Evolutionary conservation across 176 grass and related monocot genomes (phyloP).

Genomic region (Bromus sterilis): DNA sequence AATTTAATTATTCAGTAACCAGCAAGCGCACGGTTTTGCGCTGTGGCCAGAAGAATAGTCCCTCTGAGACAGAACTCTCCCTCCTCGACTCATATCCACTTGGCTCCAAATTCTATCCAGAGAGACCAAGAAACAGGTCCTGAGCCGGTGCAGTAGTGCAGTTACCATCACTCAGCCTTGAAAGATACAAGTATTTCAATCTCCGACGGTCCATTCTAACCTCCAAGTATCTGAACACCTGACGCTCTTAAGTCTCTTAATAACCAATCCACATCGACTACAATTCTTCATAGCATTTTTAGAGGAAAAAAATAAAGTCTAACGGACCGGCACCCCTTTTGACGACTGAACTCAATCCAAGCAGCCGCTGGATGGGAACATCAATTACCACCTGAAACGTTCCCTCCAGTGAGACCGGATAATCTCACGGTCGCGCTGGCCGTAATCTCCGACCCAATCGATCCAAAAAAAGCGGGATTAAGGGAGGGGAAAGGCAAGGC

Average conservation of each 20-base stretch:
- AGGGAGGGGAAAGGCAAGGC: background rate
- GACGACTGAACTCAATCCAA: background rate
- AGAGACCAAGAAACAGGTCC: constrained; percentile 2
- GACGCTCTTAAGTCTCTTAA: background rate
- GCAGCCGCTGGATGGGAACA: background rate
- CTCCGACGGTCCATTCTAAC: background rate
- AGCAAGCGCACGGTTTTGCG: background rate
- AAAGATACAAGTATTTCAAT: background rate
- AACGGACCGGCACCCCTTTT: background rate
- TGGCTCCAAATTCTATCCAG: background rate
- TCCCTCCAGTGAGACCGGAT: background rate
- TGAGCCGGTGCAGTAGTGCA: background rate
- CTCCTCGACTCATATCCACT: background rate
- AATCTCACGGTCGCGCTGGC: background rate
- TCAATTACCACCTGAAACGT: background rate
- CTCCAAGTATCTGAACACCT: background rate
- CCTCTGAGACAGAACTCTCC: background rate
- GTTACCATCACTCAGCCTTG: background rate
- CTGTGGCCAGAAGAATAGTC: background rate
- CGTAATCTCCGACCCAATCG: background rate
- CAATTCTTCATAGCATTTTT: background rate
- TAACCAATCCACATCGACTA: background rate
- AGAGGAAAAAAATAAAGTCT: background rate
- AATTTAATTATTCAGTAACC: background rate
- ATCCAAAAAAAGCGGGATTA: background rate